Conservation (phyloP, 176 grass and related monocot species). For the Sorghum bicolor region DNA sequence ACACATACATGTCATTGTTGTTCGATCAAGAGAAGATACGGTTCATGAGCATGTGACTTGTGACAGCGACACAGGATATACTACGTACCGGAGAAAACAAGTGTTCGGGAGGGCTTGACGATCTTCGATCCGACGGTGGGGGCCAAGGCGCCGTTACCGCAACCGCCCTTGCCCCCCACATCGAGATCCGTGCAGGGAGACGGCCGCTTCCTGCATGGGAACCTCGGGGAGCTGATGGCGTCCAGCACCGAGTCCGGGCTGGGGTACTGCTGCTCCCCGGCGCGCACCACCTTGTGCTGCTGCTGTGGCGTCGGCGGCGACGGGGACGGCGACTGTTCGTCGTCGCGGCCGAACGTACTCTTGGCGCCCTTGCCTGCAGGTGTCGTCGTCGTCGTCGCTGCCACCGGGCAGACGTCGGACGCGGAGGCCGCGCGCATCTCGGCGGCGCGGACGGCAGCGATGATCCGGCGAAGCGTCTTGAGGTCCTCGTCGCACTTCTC, state of each 20-base stretch:
- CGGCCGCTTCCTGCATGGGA: constrained; percentile 62
- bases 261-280: constrained; percentile 32
- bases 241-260: constrained; percentile 95
- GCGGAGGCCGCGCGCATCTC: constrained; percentile 50
- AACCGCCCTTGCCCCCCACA: constrained; percentile 17
- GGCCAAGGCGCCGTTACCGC: neutral
- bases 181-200: constrained; percentile 38
- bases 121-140: constrained; percentile 48
- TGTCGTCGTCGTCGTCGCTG: neutral
- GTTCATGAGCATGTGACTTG: neutral
- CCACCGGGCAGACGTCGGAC: constrained; percentile 1
- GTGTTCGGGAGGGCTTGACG: constrained; percentile 78
- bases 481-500: constrained; percentile 99
- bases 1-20: neutral
- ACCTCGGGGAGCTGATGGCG: constrained; percentile 76
- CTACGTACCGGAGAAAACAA: constrained; percentile 49
- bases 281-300: constrained; percentile 20
- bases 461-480: constrained; percentile 73
- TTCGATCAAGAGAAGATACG: neutral
- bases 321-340: neutral
- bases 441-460: constrained; percentile 66
- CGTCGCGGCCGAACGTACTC: constrained; percentile 16
- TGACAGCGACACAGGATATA: neutral
- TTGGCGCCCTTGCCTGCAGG: neutral
- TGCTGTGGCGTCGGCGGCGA: neutral